These are phyloP conservation scores for Paramecium octaurelia DNA, from an alignment of 73 alveolate species.

Conservation along the genomic window DNA sequence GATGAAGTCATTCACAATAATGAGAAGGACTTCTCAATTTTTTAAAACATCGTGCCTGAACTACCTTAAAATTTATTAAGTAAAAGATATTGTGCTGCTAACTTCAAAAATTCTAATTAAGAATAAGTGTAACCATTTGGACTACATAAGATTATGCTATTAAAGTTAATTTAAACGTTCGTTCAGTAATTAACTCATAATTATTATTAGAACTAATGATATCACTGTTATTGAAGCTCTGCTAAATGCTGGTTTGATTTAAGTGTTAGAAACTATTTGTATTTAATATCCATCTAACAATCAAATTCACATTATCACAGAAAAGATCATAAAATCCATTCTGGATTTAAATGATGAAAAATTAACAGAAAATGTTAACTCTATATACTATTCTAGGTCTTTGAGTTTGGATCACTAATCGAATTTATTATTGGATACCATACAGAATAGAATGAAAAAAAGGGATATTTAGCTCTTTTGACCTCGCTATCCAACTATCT, in stretches of 20 bases:
- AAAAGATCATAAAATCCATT: background rate
- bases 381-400: background rate
- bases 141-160: background rate
- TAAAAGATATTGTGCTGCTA: background rate
- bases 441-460: background rate
- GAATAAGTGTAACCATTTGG: background rate
- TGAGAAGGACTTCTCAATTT: background rate
- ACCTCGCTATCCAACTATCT: background rate
- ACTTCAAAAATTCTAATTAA: background rate
- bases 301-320: background rate
- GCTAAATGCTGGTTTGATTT: background rate
- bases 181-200: background rate
- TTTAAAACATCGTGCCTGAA: background rate
- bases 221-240: background rate
- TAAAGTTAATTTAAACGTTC: background rate
- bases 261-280: background rate
- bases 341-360: background rate
- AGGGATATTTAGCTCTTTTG: background rate
- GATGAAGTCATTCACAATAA: background rate
- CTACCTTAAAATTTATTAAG: background rate
- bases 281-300: background rate
- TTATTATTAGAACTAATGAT: background rate
- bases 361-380: background rate
- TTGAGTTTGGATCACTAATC: background rate
- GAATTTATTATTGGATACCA: background rate